phyloP scores from a whole-genome alignment of 2,329 filamentous ascomycete genomes.

The Uncinocarpus reesii region DNA sequence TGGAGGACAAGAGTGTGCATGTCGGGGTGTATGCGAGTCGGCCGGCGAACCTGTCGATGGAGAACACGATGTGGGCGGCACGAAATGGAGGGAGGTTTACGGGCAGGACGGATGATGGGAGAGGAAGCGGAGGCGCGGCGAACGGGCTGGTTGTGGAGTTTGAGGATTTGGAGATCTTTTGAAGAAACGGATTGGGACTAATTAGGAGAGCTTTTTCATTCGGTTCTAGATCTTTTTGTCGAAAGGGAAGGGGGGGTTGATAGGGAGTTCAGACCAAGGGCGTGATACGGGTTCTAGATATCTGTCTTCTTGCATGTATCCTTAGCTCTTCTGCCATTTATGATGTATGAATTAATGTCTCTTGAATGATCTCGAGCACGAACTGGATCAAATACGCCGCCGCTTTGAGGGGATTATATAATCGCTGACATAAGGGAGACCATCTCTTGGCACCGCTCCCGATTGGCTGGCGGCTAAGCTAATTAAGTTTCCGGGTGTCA shows the following conservation, averaged over 20 bases:
- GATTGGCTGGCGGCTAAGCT: no score
- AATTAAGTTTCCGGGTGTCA: no score
- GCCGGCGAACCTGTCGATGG: constrained; percentile 40
- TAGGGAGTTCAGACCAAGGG: neutral
- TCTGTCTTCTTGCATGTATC: constrained; percentile 6
- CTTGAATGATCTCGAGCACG: no score
- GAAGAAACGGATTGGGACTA: neutral
- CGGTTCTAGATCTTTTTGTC: neutral
- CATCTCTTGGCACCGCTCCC: no score
- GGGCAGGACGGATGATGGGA: constrained; percentile 1
- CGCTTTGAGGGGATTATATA: neutral
- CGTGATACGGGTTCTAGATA: neutral
- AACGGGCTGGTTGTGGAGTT: constrained; percentile 42
- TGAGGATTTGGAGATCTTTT: constrained; percentile 43
- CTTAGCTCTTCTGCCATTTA: neutral
- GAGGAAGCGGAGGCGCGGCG: constrained; percentile 19
- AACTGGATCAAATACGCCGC: no score
- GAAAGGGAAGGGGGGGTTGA: no score
- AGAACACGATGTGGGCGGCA: constrained; percentile 31
- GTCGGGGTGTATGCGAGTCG: constrained; percentile 51
- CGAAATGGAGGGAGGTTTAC: constrained; percentile 26
- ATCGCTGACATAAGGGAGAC: neutral
- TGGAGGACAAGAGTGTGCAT: constrained; percentile 48
- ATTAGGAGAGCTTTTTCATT: neutral
- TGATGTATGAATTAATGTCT: constrained; percentile 7